Base-by-base conservation (phyloP, 495 filamentous ascomycete genomes). In the Penicillium pulvis region DNA sequence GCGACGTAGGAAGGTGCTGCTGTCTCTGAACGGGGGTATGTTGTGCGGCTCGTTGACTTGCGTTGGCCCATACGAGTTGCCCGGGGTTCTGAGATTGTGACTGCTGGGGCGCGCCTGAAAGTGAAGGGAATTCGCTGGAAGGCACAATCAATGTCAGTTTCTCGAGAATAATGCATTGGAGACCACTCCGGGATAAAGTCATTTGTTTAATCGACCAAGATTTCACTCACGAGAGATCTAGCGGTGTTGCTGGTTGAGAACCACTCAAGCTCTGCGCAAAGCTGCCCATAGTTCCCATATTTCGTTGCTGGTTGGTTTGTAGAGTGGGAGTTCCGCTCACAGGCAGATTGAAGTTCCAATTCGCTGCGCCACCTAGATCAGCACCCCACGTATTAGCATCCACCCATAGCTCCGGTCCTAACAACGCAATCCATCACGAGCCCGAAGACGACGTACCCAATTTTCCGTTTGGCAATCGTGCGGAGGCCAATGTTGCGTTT, bases 201-300 rank as follows among this genome's bases (percentile, higher is more conserved):
- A 47, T 19, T 6, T 33, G 28, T 23, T 6, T 16, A 19, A 26
- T 42, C 35, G 14, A 12, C 19, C 33, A 36, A 23, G 19, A 24
- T 17, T 26, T 35, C 49, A 90, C 90, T 86, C 84, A 93, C 91
- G 89, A 91, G 31, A 88, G 77, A 72, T 94, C 90, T 59, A 94
- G 70, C 41, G 90, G 85, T 48, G 89, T 86, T 43, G 84, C 78
- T 49, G 89, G 83, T 67, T 94, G 91, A 14, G 89, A 90, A 14
- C 84, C 87, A 57, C 85, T 85, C 63, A 94, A 79, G 66, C 87
- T 91, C 71, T 93, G 90, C 55, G 91, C 91, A 73, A 94, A 95
- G 63, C 87, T 93, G 31, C 83, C 79, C 67, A 86, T 79, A 7
- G 76, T 76, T 72, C 81, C 80, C 50, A 81, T 77, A 76, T 84